phyloP scores from a whole-genome alignment of 345 rosid species.

The Lumnitzera racemosa region DNA sequence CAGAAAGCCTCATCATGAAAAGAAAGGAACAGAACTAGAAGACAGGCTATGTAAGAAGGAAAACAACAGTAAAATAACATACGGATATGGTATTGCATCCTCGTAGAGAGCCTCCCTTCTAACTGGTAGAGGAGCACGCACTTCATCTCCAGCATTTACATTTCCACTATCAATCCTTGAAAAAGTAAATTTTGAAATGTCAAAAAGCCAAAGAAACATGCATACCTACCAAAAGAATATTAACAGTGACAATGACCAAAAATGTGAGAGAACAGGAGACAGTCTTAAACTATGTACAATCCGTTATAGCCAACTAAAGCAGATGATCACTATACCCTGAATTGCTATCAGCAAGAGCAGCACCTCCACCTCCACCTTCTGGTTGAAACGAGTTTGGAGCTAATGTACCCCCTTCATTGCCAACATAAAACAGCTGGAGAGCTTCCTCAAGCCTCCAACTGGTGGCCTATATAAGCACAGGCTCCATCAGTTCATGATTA shows the following conservation, averaged over 20 bases:
- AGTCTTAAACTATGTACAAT: not conserved
- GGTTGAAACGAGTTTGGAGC: constrained; percentile 32
- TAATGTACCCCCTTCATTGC: constrained; percentile 48
- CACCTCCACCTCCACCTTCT: constrained; percentile 12
- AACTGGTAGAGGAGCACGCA: constrained; percentile 92
- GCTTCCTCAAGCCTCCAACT: constrained; percentile 98
- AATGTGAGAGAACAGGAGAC: not conserved
- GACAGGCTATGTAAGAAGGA: not conserved
- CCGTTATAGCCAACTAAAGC: too few relatives aligned
- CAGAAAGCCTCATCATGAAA: not conserved
- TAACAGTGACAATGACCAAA: constrained; percentile 12
- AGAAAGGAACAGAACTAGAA: too few relatives aligned
- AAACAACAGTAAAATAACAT: constrained; percentile 14
- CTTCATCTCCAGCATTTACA: constrained; percentile 50
- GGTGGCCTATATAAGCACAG: constrained; percentile 52
- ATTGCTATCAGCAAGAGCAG: constrained; percentile 20
- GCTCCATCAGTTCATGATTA: not conserved
- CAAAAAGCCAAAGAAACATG: too few relatives aligned
- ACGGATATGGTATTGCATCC: constrained; percentile 56
- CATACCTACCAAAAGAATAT: not conserved
- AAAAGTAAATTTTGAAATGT: not conserved
- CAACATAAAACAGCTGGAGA: constrained; percentile 84
- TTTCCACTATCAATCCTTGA: constrained; percentile 22
- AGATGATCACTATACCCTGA: constrained; percentile 26
- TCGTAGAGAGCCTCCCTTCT: constrained; percentile 96